These are phyloP conservation scores for Taphrina pruni DNA, from an alignment of 1,139 yeast genomes.

Conservation along the genomic window DNA sequence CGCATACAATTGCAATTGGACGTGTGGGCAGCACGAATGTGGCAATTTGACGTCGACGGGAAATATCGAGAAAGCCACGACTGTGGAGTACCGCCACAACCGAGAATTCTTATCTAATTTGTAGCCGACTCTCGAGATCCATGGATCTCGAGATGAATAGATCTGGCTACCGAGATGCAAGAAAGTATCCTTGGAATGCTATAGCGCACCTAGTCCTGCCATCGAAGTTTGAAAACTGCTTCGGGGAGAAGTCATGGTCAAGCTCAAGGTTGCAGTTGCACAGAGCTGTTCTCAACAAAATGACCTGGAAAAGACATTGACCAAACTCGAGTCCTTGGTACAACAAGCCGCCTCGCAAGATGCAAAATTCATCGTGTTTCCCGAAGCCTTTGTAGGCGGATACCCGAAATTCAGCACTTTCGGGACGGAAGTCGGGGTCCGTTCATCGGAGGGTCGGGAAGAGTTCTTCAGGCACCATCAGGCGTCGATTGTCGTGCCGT, in stretches of 20 bases:
- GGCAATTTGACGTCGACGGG: no score
- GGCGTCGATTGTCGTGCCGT: conserved; percentile 17
- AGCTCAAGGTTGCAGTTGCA: conserved; percentile 21
- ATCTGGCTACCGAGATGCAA: no score
- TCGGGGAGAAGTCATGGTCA: neutral
- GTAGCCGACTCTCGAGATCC: no score
- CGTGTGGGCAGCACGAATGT: no score
- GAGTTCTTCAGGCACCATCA: conserved; percentile 8
- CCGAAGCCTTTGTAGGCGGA: conserved; percentile 34
- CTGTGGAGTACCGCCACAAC: no score
- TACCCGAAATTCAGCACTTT: conserved; percentile 30
- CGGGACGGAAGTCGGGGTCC: conserved; percentile 22
- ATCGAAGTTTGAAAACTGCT: no score
- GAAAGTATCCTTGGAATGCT: no score
- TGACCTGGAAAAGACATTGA: conserved; percentile 18
- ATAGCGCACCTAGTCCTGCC: no score
- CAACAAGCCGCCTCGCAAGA: neutral
- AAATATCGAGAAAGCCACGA: no score
- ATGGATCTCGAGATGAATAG: no score
- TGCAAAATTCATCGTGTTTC: conserved; percentile 22
- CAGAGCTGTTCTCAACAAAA: conserved; percentile 14
- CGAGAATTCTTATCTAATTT: no score
- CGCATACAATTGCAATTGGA: no score
- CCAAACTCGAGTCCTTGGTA: neutral
- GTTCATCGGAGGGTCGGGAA: conserved; percentile 18